Evolutionary conservation across 1,139 yeast genomes (phyloP), one percentile per base, ranked within the genome.

Genomic region (Scheffersomyces stambukii): DNA sequence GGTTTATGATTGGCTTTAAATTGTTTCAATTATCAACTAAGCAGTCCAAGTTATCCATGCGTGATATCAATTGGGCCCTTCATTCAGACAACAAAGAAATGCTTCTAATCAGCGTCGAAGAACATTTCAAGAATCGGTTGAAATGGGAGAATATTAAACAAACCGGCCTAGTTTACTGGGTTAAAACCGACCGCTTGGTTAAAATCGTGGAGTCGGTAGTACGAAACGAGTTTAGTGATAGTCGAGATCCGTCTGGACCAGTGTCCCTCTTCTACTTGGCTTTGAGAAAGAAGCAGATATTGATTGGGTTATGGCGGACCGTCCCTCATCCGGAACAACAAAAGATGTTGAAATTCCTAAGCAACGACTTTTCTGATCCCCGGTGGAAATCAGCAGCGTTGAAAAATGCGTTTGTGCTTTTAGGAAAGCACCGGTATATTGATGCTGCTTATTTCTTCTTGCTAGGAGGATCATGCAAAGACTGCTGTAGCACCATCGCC

Each of bases 381-480:
- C 63, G 96, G 28, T 89, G 96, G 96, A 71, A 65, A 42, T 71
- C 85, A 0, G 96, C 96, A 0, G 96, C 98, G 0, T 58, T 76
- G 46, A 91, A 91, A 48, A 91, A 91, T 57, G 98, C 98, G 0
- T 91, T 76, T 62, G 97, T 88, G 0, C 60, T 91, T 24, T 55
- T 91, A 38, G 88, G 97, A 33, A 85, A 86, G 47, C 98, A 88
- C 51, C 63, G 97, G 24, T 85, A 72, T 47, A 57, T 74, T 48
- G 94, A 89, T 54, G 94, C 97, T 0, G 96, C 97, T 0, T 79
- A 82, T 19, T 89, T 91, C 51, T 91, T 91, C 54, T 57, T 91
- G 21, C 64, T 91, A n/a, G 96, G 83, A 0, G 91, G 71, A 32
- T 65, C 86, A 1, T 57, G 85, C 12, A 72, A 71, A 32, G 98